Percentiles rank a stretch among this genome's conserved stretches.
These are phyloP conservation scores for Myotisia sp. DNA, from an alignment of 2,329 filamentous ascomycete species.

Conservation along the genomic window DNA sequence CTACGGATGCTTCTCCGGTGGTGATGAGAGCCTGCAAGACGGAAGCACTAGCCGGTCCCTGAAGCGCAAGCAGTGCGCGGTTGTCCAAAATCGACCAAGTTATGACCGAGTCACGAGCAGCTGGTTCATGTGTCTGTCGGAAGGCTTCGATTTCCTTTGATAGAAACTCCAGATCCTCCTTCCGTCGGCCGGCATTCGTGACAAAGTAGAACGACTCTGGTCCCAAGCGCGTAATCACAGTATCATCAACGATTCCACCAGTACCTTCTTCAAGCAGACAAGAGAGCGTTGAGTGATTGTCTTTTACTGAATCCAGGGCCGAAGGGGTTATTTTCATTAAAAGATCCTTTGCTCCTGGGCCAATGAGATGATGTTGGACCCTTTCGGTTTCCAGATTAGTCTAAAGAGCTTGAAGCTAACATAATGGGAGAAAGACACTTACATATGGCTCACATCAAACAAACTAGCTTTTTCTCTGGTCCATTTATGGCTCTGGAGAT, in stretches of 20 bases:
- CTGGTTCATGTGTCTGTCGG: conserved; percentile 38
- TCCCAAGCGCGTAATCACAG: conserved; percentile 69
- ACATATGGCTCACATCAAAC: conserved; percentile 97
- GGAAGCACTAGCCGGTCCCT: conserved; percentile 63
- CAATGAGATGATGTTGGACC: conserved; percentile 71
- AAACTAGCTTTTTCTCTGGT: conserved; percentile 76
- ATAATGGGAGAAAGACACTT: conserved; percentile 21
- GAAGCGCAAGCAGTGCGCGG: conserved; percentile 72
- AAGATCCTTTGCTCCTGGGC: conserved; percentile 65
- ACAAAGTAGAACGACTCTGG: conserved; percentile 76
- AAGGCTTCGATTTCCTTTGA: conserved; percentile 51
- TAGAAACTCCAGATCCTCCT: conserved; percentile 75
- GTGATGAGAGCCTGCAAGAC: conserved; percentile 52
- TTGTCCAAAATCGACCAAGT: conserved; percentile 56
- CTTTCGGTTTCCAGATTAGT: conserved; percentile 20
- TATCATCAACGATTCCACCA: conserved; percentile 91
- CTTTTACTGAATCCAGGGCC: conserved; percentile 47
- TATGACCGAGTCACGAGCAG: conserved; percentile 36
- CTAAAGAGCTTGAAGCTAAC: neutral
- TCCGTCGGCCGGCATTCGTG: conserved; percentile 81
- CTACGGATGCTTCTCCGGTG: conserved; percentile 27
- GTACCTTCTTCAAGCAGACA: conserved; percentile 62
- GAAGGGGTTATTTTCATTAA: conserved; percentile 74
- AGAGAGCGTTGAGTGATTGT: conserved; percentile 67
- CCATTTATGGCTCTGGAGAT: conserved; percentile 76